Evolutionary conservation across 495 filamentous ascomycete genomes (phyloP), one percentile per base, ranked within the genome.

Genomic region (Bacidia gigantensis): DNA sequence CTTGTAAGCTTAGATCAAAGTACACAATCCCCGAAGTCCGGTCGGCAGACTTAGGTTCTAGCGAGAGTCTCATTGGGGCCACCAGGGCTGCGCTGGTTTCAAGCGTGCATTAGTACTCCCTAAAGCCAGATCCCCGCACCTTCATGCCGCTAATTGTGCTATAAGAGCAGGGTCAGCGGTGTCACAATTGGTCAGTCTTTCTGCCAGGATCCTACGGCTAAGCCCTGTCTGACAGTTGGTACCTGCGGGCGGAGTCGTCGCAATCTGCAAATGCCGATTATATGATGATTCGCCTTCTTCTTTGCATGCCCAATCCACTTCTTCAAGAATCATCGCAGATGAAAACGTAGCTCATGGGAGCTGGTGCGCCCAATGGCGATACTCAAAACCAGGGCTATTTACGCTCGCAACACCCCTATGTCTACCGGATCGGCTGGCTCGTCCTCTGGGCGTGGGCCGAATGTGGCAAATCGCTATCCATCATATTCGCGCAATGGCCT

Each of bases 401-500:
- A 26, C 49, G 44, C 10, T 18, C n/a, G 24, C 53, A 22, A 25
- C 52, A 54, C 25, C 43, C 25, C 7, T 49, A 39, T n/a, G 29
- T 55, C 46, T 26, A 24, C 25, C 7, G 14, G 7, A 11, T 50
- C 21, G 20, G 11, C 47, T 26, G 21, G 29, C 12, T 43, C 17
- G 12, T 55, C 20, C n/a, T 26, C 20, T 43, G 47, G 23, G n/a
- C 45, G 21, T n/a, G 9, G 10, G 23, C 39, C 21, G 24, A n/a
- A 11, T 12, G 24, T 11, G 21, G 11, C 12, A 26, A 23, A 14
- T 29, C 22, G 11, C 26, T 50, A 1, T 21, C 20, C 29, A 26
- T 50, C 26, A 26, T 50, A 2, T 50, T 51, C 20, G 53, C 53
- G 23, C 32, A 46, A 50, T 55, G 53, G 53, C 53, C 53, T 9